phyloP scores from a whole-genome alignment of 495 filamentous ascomycete genomes.

The Xylaria palmicola region DNA sequence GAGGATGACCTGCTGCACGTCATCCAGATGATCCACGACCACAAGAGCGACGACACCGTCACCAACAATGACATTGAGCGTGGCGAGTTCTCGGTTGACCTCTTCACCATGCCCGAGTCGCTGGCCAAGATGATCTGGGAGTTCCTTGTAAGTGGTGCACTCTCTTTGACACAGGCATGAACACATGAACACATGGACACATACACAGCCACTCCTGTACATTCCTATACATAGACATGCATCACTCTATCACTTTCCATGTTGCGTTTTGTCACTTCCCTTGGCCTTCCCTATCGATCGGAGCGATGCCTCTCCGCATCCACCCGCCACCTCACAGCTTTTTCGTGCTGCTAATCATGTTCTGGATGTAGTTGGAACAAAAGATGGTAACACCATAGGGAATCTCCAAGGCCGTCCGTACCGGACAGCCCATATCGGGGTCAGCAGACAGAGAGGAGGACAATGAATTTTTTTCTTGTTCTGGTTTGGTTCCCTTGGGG shows the following conservation, averaged over 20 bases:
- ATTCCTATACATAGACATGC: too few species aligned
- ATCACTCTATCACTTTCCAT: neutral
- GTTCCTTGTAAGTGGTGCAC: conserved; percentile 49
- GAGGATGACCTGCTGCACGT: conserved; percentile 92
- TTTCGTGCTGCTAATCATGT: neutral
- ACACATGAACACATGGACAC: too few species aligned
- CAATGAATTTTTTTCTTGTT: neutral
- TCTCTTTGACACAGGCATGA: too few species aligned
- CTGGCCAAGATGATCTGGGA: conserved; percentile 93
- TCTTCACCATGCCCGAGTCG: conserved; percentile 87
- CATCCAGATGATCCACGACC: conserved; percentile 96
- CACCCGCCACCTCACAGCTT: too few species aligned
- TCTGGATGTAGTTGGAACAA: conserved; percentile 11
- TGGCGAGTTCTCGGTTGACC: conserved; percentile 97
- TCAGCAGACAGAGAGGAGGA: neutral
- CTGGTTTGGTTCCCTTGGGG: neutral
- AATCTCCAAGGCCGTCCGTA: neutral
- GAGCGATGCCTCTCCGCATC: too few species aligned
- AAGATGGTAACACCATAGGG: conserved; percentile 10
- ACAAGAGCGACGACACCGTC: conserved; percentile 88
- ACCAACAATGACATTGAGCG: conserved; percentile 96
- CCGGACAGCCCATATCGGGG: neutral
- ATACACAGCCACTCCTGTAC: too few species aligned
- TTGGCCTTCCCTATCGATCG: too few species aligned
- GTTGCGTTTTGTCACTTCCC: neutral